Base-by-base conservation (phyloP, 106 monocot species). In the Allium cepa region DNA sequence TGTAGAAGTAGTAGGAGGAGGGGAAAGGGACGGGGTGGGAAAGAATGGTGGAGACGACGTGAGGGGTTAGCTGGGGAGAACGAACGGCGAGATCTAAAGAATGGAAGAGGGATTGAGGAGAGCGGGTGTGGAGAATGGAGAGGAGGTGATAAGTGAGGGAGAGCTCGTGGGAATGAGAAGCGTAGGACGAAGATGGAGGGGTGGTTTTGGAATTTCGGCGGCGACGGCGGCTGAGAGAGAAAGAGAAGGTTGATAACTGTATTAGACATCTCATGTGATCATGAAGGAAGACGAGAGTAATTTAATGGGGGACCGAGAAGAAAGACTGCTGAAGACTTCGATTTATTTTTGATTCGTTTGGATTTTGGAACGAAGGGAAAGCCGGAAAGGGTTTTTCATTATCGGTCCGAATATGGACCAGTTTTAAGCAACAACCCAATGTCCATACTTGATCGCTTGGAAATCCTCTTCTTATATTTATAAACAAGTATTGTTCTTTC, bases 1-100 rank as follows among this genome's bases (percentile, higher is more conserved):
- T 50, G 85, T 83, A 92, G 77, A 88, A 74, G 73, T 77, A 85
- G 75, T 82, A 77, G 48, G 82, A 63, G 53, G 76, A 22, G 49
- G 49, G 59, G 53, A 64, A 22, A 60, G 75, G 46, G 17, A 69
- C 50, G 67, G 70, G 60, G 66, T 15, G 11, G 53, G 52, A 63
- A 71, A 84, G 84, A 72, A 81, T 73, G 69, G 77, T 36, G 26
- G 81, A 46, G 71, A 85, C 63, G 46, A 79, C 45, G 73, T 74
- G 66, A 22, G 85, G 75, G 71, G 84, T 71, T 59, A 85, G 65
- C 53, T 48, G 18, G 36, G 87, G 84, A 72, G 78, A 52, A 59
- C 88, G 86, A 52, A 49, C 36, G 5, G 36, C 36, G 56, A 51
- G 45, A 50, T 83, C 59, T 70, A 91, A 79, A 65, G 72, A 72